Evolutionary conservation across 2,329 filamentous ascomycete species (phyloP), one percentile per base, ranked within the genome.

Genomic region (Colletotrichum aenigma): DNA sequence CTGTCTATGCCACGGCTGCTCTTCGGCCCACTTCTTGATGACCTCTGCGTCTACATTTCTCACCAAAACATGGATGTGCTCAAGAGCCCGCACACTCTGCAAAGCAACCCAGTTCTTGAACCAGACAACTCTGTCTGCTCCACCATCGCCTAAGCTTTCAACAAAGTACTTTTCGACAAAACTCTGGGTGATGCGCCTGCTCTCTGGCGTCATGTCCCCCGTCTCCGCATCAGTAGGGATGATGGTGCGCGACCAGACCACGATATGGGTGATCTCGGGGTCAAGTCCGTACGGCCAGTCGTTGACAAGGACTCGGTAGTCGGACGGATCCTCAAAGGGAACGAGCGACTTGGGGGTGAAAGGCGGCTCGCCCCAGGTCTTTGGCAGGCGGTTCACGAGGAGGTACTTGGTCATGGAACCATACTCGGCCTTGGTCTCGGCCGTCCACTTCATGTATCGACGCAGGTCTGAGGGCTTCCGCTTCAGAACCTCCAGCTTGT

Each of bases 51-150:
- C 87, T 28, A 88, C 90, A 79, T 90, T 87, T 70, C 85, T 89
- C 66, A 93, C 90, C 80, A 94, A 82, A 38, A 98, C 92, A 84
- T 98, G 96, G 81, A 98, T 93, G 83, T 98, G 96, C 86, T 98
- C 96, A 62, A 98, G 88, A 4, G 94, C 91, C 80, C 96, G 92
- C 56, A 98, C 94, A 80, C 95, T 97, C 87, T 98, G 97, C 82
- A 98, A 86, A 30, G 93, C 92, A 75, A 92, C 93, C 96, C 96
- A 98, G 80, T 98, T 98, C 89, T 96, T 97, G 86, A 98, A 98
- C 95, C 96, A 98, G 76, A 96, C 83, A 60, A 93, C 91, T 65
- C 85, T 86, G 7, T 88, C 85, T 72, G 85, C 84, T n/a, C 88
- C 89, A 5, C 84, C 86, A 0, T 84, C 82, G 0, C 88, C 89